Conservation (phyloP, 2,329 filamentous ascomycete species). For the Colletotrichum sp. region DNA sequence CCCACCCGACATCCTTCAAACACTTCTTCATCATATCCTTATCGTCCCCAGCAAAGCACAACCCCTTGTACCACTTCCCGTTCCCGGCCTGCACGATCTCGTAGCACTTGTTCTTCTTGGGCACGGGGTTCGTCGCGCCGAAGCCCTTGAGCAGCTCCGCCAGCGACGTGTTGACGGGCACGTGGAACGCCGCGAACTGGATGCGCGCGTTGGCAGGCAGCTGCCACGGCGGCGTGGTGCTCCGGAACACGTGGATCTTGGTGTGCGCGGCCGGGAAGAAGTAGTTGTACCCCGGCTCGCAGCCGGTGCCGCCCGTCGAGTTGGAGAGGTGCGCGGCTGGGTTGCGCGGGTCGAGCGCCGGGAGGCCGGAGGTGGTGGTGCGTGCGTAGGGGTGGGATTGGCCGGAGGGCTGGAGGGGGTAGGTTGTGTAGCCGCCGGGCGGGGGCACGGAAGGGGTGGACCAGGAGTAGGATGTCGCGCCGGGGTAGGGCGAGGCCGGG, state of each 20-base stretch:
- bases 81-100: conserved; percentile 61
- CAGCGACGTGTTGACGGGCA: conserved; percentile 58
- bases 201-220: conserved; percentile 45
- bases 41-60: conserved; percentile 56
- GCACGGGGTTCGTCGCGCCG: conserved; percentile 55
- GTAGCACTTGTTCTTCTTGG: conserved; percentile 61
- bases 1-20: conserved; percentile 65
- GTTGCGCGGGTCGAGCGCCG: conserved; percentile 47
- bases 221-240: conserved; percentile 58
- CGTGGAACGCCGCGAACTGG: conserved; percentile 54
- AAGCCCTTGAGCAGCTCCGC: conserved; percentile 64
- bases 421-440: neutral
- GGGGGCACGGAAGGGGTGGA: conserved; percentile 2
- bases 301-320: conserved; percentile 60
- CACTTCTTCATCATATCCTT: conserved; percentile 51
- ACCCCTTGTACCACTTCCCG: conserved; percentile 64
- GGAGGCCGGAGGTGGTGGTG: conserved; percentile 43
- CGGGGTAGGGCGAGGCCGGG: neutral
- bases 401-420: conserved; percentile 42
- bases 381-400: conserved; percentile 39
- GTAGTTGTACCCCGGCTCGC: conserved; percentile 68
- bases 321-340: conserved; percentile 62
- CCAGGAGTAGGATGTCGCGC: conserved; percentile 1
- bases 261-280: conserved; percentile 64
- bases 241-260: conserved; percentile 64